Base-by-base conservation (phyloP, 306 rosid species). In the Cucurbita moschata region DNA sequence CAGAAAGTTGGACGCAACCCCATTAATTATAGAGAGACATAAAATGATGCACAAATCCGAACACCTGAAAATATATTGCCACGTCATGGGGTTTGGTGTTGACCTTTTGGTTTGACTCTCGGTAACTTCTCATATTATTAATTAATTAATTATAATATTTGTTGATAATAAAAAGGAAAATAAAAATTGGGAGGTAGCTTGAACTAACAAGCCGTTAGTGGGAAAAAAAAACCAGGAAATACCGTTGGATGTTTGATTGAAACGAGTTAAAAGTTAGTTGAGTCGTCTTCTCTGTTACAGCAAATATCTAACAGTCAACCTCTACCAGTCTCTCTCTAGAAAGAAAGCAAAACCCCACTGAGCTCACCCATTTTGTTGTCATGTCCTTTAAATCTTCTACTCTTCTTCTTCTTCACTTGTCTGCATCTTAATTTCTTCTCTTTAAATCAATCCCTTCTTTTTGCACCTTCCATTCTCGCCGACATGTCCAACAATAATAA, bases 401-500 rank as follows among this genome's bases (percentile, higher is more conserved):
- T 72, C 82, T 77, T 54, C 82, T 77, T 54, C 76, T 64, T 74
- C 75, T 44, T 68, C 30, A 55, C 43, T 43, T 37, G 74, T 68
- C 50, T 38, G 77, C 57, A 65, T 72, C 70, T 74, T 23, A 53
- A n/a, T 53, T 72, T 39, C 60, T 72, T 71, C 47, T 62, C 40
- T 64, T 60, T 37, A 16, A 73, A 15, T 51, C 30, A 39, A 62
- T 30, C 78, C 81, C 59, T 77, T 47, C 59, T 75, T 23, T 76
- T 10, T 38, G 2, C 7, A 57, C 57, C 55, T 18, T 70, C 78
- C 86, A 86, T 94, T 96, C 90, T 86, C 87, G 95, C 81, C 72
- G 92, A 91, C 95, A 94, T 94, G 98, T 87, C 98, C 38, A 88
- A 94, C 57, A 90, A 94, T 61, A 90, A 94, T 61, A 89, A 85